A percentile compares a stretch with the other conserved stretches of the same genome.
Evolutionary conservation across 2,329 filamentous ascomycete genomes (phyloP).

Genomic region (Ascochyta clinopodiicola): DNA sequence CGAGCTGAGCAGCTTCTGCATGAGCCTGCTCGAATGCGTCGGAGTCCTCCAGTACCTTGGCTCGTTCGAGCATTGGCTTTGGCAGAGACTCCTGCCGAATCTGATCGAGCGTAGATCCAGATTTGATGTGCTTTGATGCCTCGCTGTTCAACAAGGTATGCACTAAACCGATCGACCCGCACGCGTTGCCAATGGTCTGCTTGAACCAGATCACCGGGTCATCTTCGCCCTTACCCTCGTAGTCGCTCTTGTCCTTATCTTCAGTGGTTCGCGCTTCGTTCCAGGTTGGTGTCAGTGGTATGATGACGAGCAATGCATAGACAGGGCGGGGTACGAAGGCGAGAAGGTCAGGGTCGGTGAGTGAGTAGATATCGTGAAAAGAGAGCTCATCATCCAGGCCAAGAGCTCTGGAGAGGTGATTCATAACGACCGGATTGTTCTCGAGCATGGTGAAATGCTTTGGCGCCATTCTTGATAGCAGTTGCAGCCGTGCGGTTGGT

Average conservation of each 20-base stretch:
- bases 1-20: conserved; percentile 50
- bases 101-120: conserved; percentile 53
- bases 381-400: conserved; percentile 55
- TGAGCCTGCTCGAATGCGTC: conserved; percentile 54
- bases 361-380: conserved; percentile 62
- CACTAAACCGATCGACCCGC: conserved; percentile 64
- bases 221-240: conserved; percentile 54
- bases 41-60: conserved; percentile 59
- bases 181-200: conserved; percentile 65
- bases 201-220: conserved; percentile 66
- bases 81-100: conserved; percentile 55
- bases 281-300: conserved; percentile 51
- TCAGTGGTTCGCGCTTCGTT: conserved; percentile 51
- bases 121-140: conserved; percentile 51
- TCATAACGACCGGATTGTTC: conserved; percentile 64
- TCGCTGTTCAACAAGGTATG: conserved; percentile 61
- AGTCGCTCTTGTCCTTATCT: conserved; percentile 50
- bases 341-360: conserved; percentile 59
- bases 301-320: conserved; percentile 62
- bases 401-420: conserved; percentile 56
- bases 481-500: neutral
- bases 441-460: conserved; percentile 47
- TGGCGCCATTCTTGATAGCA: conserved; percentile 29
- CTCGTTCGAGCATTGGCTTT: conserved; percentile 55
- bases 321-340: conserved; percentile 60